Evolutionary conservation across 257 asterid species (phyloP).

Genomic region (Nicotiana otophora): DNA sequence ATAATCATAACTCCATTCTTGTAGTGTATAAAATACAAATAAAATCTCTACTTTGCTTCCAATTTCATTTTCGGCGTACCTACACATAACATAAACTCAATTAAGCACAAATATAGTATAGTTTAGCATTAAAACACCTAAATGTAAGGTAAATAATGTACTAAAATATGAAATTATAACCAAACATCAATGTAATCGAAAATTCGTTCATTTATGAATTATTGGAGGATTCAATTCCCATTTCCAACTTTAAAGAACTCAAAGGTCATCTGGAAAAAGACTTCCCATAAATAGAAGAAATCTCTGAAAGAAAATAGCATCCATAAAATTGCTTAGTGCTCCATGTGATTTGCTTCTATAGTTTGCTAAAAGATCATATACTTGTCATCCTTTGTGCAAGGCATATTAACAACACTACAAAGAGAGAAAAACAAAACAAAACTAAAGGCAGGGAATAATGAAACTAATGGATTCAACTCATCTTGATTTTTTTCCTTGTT

Average conservation of each 20-base stretch:
- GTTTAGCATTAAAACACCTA: too few relatives aligned
- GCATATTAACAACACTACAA: conserved; percentile 1
- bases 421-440: not conserved
- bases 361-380: not conserved
- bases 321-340: not conserved
- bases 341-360: conserved; percentile 8
- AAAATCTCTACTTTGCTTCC: too few relatives aligned
- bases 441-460: not conserved
- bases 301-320: not conserved
- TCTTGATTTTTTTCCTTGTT: not conserved
- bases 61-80: too few relatives aligned
- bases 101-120: too few relatives aligned
- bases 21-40: too few relatives aligned
- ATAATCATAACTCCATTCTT: too few relatives aligned
- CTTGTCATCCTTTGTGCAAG: not conserved
- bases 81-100: too few relatives aligned
- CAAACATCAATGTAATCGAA: not conserved
- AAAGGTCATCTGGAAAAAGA: not conserved
- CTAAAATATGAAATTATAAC: too few relatives aligned
- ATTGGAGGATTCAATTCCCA: conserved; percentile 2
- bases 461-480: not conserved
- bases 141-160: too few relatives aligned
- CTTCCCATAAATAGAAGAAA: not conserved
- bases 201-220: not conserved
- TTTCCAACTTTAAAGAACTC: not conserved